A percentile compares a stretch with the other conserved stretches of the same genome.
phyloP scores from a whole-genome alignment of 2,329 filamentous ascomycete species.

The Aspergillus fischeri region DNA sequence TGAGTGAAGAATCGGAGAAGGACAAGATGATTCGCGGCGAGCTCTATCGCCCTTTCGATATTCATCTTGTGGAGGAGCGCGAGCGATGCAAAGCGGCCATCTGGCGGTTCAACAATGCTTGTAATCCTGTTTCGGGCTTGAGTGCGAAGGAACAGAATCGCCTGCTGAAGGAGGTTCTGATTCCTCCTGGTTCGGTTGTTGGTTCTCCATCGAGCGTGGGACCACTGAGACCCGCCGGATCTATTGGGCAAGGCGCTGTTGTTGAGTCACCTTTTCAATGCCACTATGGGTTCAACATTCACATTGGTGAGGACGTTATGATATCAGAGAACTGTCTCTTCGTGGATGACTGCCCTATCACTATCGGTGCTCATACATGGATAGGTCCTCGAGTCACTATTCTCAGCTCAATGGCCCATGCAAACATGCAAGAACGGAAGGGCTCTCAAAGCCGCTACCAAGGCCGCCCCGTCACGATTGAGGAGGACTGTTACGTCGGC shows the following conservation, averaged over 20 bases:
- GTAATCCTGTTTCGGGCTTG: conserved; percentile 68
- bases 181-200: conserved; percentile 26
- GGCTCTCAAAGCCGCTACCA: conserved; percentile 69
- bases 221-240: conserved; percentile 52
- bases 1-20: conserved; percentile 63
- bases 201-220: conserved; percentile 52
- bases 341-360: conserved; percentile 78
- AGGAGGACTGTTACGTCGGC: conserved; percentile 66
- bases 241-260: conserved; percentile 68
- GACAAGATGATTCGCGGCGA: conserved; percentile 83
- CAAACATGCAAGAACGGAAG: conserved; percentile 68
- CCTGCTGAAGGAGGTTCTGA: conserved; percentile 36
- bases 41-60: conserved; percentile 74
- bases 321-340: conserved; percentile 82
- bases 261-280: conserved; percentile 88
- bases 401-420: conserved; percentile 68
- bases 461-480: conserved; percentile 70
- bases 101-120: conserved; percentile 81
- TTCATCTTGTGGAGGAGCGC: conserved; percentile 76
- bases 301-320: conserved; percentile 76
- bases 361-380: conserved; percentile 65
- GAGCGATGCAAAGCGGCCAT: conserved; percentile 76
- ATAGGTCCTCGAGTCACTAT: conserved; percentile 85
- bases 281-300: conserved; percentile 94
- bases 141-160: conserved; percentile 48